phyloP scores from a whole-genome alignment of 2,329 filamentous ascomycete species.

The Diplocarpon rosae region DNA sequence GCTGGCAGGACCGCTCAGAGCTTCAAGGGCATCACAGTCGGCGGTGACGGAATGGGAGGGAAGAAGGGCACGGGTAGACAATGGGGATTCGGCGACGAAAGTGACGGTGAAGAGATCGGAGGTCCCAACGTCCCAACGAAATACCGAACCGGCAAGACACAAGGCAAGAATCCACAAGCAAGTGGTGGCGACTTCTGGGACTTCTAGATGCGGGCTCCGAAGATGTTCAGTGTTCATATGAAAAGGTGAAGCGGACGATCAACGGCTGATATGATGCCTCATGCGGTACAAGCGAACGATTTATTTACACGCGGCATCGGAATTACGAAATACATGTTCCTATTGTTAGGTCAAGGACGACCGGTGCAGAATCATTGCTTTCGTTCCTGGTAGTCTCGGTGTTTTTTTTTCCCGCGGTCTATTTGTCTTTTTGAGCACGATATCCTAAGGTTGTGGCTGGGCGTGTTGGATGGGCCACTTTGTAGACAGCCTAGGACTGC shows the following conservation, averaged over 20 bases:
- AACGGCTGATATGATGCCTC: slow-evolving; percentile 15
- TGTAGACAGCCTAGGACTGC: background rate
- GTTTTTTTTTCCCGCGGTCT: background rate
- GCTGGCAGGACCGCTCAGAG: slow-evolving; percentile 36
- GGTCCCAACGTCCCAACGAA: slow-evolving; percentile 19
- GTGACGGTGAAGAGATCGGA: slow-evolving; percentile 32
- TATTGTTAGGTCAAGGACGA: slow-evolving; percentile 1
- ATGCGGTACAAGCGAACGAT: slow-evolving; percentile 12
- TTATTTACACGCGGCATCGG: slow-evolving; percentile 12
- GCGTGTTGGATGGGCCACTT: background rate
- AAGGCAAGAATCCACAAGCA: slow-evolving; percentile 16
- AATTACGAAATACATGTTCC: background rate
- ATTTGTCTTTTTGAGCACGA: slow-evolving; percentile 2
- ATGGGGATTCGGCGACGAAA: slow-evolving; percentile 48
- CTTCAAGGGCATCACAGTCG: slow-evolving; percentile 23
- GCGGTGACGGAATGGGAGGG: slow-evolving; percentile 22
- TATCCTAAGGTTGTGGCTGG: slow-evolving; percentile 1
- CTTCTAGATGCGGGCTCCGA: slow-evolving; percentile 20
- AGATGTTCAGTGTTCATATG: background rate
- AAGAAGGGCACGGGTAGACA: slow-evolving; percentile 25
- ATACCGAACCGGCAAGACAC: slow-evolving; percentile 21
- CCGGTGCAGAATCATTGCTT: background rate
- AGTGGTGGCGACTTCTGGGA: slow-evolving; percentile 29
- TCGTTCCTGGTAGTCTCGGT: background rate
- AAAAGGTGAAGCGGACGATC: slow-evolving; percentile 3